Conservation (phyloP, 495 filamentous ascomycete genomes). For the Cercophora newfieldiana region DNA sequence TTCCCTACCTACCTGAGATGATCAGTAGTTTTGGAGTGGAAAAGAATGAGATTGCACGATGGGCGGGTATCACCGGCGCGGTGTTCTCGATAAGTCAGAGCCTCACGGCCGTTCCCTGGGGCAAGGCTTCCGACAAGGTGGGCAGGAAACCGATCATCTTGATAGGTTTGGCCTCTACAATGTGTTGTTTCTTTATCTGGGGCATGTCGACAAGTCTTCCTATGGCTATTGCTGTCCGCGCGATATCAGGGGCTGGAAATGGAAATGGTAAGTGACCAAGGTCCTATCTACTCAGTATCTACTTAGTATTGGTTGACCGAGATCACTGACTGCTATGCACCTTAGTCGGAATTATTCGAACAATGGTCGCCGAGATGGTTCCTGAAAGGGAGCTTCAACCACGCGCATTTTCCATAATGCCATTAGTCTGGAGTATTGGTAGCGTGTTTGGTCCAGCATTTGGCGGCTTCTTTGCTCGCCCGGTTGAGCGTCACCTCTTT, state of each 20-base stretch:
- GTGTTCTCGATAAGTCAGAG: slow-evolving; percentile 73
- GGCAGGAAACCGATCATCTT: slow-evolving; percentile 78
- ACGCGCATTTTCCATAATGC: slow-evolving; percentile 81
- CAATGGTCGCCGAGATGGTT: slow-evolving; percentile 75
- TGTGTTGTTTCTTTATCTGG: slow-evolving; percentile 71
- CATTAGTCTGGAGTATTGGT: slow-evolving; percentile 76
- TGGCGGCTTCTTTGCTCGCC: slow-evolving; percentile 81
- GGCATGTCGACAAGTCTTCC: slow-evolving; percentile 72
- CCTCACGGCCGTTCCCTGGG: slow-evolving; percentile 75
- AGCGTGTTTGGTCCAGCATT: slow-evolving; percentile 87
- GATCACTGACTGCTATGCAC: too few species aligned
- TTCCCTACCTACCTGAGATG: slow-evolving; percentile 91
- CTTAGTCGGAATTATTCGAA: slow-evolving; percentile 67
- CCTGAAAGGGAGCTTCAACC: slow-evolving; percentile 81
- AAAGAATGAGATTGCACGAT: slow-evolving; percentile 70
- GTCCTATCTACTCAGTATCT: neutral
- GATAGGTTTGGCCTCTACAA: slow-evolving; percentile 66
- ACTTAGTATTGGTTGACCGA: neutral
- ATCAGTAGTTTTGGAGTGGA: slow-evolving; percentile 76
- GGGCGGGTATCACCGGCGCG: slow-evolving; percentile 70
- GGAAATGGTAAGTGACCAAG: slow-evolving; percentile 57
- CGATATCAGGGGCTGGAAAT: slow-evolving; percentile 64
- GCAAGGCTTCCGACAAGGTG: slow-evolving; percentile 67
- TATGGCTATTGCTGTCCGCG: slow-evolving; percentile 70
- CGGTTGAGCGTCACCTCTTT: slow-evolving; percentile 64